Base-by-base conservation (phyloP, 2,329 filamentous ascomycete genomes). In the Alternaria brassicae region DNA sequence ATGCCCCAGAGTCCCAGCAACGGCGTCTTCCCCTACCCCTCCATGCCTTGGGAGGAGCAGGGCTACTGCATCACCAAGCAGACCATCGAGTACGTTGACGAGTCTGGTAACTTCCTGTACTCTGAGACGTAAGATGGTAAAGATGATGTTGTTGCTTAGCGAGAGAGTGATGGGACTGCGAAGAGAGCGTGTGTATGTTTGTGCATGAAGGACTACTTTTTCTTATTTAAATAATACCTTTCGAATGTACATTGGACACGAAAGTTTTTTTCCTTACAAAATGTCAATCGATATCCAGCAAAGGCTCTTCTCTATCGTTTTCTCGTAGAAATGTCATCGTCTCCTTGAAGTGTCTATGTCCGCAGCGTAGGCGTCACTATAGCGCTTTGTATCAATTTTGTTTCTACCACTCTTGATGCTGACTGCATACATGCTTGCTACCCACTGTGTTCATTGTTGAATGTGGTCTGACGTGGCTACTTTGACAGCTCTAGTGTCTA, bases 71-170 rank as follows among this genome's bases (percentile, higher is more conserved):
- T 67, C 10, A 70, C 49, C 39, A 59, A 72, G 61, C 70, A 74
- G 64, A 73, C 68, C 17, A 68, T 77, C 49, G 64, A 73, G 63
- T 77, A 77, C 48, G 74, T 77, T 3, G 72, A 77, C 53, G 56
- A 62, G 55, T 55, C 64, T 6, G 75, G 75, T 41, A 72, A 75
- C 40, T 72, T 71, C 60, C 56, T 77, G 60, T 74, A 74, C 49
- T 57, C 62, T 48, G 67, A 65, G 54, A 69, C 63, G 67, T 65
- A 58, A 57, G 21, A 17, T 45, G 44, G 32, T 36, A 3, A 15
- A 34, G 19, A 25, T 23, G 34, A 39, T 21, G 32, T 34, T 23
- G 34, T 44, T 21, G 32, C 28, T 8, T 28, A 41, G 28, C 15
- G 7, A 21, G 36, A 17, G 44, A 42, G 32, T 19, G 23, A 36